A percentile compares a stretch with the other conserved stretches of the same genome.
phyloP scores from a whole-genome alignment of 73 alveolate genomes.

The Paramecium caudatum region DNA sequence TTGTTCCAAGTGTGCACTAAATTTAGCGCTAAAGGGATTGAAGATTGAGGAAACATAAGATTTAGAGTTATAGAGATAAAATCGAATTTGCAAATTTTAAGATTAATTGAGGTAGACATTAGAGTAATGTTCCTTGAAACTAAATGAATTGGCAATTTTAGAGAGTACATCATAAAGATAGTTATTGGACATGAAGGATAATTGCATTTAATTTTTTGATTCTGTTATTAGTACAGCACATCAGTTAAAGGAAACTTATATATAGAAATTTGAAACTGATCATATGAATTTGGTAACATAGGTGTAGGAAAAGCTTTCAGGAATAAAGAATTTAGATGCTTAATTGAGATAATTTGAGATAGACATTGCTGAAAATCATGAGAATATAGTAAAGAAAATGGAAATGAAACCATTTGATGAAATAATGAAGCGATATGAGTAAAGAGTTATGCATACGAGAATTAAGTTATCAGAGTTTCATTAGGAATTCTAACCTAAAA shows the following conservation, averaged over 20 bases:
- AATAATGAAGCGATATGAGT: constrained; percentile 49
- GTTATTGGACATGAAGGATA: background rate
- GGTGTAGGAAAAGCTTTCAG: background rate
- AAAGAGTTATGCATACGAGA: constrained; percentile 2
- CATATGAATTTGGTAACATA: background rate
- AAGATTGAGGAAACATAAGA: constrained; percentile 63
- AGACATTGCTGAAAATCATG: constrained; percentile 61
- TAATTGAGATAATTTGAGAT: constrained; percentile 28
- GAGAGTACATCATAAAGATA: background rate
- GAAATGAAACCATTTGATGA: constrained; percentile 69
- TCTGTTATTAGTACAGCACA: constrained; percentile 35
- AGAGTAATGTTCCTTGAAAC: background rate
- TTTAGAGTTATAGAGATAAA: constrained; percentile 5
- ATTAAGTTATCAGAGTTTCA: background rate
- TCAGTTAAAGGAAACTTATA: constrained; percentile 51
- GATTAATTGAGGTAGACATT: background rate
- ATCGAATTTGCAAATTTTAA: constrained; percentile 29
- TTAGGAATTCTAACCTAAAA: background rate
- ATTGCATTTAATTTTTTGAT: constrained; percentile 47
- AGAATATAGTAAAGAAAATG: constrained; percentile 61
- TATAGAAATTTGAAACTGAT: constrained; percentile 39
- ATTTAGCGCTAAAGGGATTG: constrained; percentile 39
- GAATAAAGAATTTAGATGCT: background rate
- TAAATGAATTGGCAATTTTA: background rate
- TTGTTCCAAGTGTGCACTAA: constrained; percentile 69